These are phyloP conservation scores for Phytophthora fragariae DNA, from an alignment of 352 stramenopile species.

Conservation along the genomic window DNA sequence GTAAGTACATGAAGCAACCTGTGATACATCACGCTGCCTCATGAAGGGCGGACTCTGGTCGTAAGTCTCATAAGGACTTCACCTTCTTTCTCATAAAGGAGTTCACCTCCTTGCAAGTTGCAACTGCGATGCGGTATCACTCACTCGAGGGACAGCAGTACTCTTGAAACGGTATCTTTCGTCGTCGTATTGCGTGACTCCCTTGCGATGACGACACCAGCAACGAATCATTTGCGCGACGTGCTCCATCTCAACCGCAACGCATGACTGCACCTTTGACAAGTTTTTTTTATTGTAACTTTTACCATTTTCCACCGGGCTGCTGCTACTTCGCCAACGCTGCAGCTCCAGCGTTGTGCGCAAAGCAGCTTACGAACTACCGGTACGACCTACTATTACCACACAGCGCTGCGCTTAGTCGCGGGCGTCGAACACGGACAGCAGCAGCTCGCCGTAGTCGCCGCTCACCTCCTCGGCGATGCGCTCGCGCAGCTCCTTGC, in stretches of 20 bases:
- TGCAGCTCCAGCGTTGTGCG: not conserved
- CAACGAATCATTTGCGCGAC: no score
- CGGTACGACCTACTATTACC: no score
- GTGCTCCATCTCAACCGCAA: no score
- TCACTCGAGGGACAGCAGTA: not conserved
- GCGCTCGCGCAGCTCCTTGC: constrained; percentile 82
- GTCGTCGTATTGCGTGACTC: constrained; percentile 1
- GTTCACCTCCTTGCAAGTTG: not conserved
- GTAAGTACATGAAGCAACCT: not conserved
- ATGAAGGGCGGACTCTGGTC: constrained; percentile 5
- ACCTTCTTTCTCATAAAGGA: no score
- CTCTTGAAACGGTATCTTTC: constrained; percentile 3
- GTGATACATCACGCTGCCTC: not conserved
- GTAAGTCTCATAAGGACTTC: not conserved
- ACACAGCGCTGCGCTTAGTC: constrained; percentile 19
- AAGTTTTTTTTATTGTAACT: constrained; percentile 26
- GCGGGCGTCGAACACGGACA: constrained; percentile 67
- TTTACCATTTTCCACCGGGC: constrained; percentile 27
- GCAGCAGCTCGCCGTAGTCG: constrained; percentile 75
- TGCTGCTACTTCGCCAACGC: not conserved
- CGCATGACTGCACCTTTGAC: not conserved
- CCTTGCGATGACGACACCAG: not conserved
- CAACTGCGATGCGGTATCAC: not conserved
- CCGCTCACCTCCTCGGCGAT: constrained; percentile 80
- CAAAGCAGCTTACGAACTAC: no score